Conservation (phyloP, 2,329 filamentous ascomycete species). For the Fusarium gaditjirri region DNA sequence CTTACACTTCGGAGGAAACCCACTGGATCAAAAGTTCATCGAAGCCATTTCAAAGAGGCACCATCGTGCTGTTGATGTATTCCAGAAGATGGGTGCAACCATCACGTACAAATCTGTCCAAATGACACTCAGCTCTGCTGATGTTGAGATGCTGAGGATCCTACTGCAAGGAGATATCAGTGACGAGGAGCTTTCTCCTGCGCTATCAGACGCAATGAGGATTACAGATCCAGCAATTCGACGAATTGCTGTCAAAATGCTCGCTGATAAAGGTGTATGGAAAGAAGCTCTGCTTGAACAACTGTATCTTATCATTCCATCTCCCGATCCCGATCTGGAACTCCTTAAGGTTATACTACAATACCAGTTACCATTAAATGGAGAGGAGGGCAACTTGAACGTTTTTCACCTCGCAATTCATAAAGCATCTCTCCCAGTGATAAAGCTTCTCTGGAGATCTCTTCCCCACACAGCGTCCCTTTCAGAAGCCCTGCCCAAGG, state of each 20-base stretch:
- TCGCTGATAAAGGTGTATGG: not conserved
- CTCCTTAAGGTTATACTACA: not conserved
- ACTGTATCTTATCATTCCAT: not conserved
- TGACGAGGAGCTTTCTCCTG: not conserved
- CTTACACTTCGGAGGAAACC: not conserved
- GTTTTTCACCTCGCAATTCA: not conserved
- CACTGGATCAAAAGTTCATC: not conserved
- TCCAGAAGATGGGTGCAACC: not conserved
- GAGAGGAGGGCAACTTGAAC: not conserved
- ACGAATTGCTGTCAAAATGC: not conserved
- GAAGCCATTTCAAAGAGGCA: not conserved
- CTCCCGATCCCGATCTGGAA: not conserved
- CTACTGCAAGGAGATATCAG: not conserved
- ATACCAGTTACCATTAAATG: not conserved
- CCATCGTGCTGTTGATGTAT: not conserved
- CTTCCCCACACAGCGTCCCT: not conserved
- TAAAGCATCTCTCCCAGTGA: not conserved
- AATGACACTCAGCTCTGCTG: not conserved
- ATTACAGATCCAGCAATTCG: not conserved
- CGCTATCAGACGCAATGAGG: not conserved
- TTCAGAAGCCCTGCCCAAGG: not conserved
- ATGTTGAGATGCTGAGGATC: not conserved
- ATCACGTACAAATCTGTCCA: not conserved
- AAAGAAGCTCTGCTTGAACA: not conserved
- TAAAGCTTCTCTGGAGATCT: not conserved